phyloP scores from a whole-genome alignment of 2,329 filamentous ascomycete genomes.

The Fusarium staphyleae region DNA sequence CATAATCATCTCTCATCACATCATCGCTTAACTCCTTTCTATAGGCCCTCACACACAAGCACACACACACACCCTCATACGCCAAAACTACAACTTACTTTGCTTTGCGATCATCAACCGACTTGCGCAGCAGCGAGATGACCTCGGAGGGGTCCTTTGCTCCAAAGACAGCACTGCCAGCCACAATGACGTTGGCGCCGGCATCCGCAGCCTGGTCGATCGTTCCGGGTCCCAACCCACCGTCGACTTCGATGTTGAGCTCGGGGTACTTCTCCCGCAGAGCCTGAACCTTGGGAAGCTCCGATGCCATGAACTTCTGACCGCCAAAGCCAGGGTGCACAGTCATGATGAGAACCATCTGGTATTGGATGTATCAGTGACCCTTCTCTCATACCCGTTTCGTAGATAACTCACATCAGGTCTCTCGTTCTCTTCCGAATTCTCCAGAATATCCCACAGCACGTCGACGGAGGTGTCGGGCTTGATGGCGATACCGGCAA shows the following conservation, averaged over 20 bases:
- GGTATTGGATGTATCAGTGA: slow-evolving; percentile 17
- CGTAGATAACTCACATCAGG: slow-evolving; percentile 77
- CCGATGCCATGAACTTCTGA: slow-evolving; percentile 97
- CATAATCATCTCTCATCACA: slow-evolving; percentile 26
- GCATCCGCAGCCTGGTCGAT: slow-evolving; percentile 95
- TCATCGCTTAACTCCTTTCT: slow-evolving; percentile 32
- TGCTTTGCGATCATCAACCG: slow-evolving; percentile 69
- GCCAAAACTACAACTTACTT: slow-evolving; percentile 48
- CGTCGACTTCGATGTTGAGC: slow-evolving; percentile 97
- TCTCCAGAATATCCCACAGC: slow-evolving; percentile 87
- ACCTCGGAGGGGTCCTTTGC: slow-evolving; percentile 88
- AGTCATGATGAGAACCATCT: slow-evolving; percentile 99
- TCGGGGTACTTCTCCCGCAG: slow-evolving; percentile 86
- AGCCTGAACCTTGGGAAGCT: slow-evolving; percentile 90
- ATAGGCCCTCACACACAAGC: slow-evolving; percentile 12
- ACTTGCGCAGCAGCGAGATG: slow-evolving; percentile 79
- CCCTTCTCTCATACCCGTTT: neutral
- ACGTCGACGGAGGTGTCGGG: slow-evolving; percentile 90
- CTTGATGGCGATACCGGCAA: slow-evolving; percentile 95
- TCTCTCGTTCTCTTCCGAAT: slow-evolving; percentile 72
- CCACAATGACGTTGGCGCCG: slow-evolving; percentile 97
- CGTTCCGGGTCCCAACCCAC: slow-evolving; percentile 84
- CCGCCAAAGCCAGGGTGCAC: slow-evolving; percentile 97
- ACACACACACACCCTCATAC: neutral
- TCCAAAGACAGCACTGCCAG: slow-evolving; percentile 94